phyloP scores from a whole-genome alignment of 352 stramenopile genomes.

The Phytopythium ostracodes region DNA sequence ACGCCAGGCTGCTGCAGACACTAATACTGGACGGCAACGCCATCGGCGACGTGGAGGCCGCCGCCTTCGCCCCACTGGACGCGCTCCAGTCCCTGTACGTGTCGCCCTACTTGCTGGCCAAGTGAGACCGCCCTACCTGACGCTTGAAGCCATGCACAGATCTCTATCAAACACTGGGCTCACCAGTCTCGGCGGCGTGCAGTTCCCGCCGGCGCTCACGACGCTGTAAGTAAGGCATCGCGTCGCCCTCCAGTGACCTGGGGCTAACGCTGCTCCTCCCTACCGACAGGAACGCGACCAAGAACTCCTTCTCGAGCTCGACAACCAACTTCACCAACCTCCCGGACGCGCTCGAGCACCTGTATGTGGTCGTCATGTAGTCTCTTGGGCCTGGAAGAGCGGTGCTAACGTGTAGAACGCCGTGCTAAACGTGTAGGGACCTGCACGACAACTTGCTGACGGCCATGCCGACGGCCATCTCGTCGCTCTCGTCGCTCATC shows the following conservation, averaged over 20 bases:
- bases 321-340: slow-evolving; percentile 46
- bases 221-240: slow-evolving; percentile 21
- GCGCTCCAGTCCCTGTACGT: slow-evolving; percentile 42
- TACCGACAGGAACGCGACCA: slow-evolving; percentile 32
- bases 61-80: slow-evolving; percentile 39
- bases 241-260: neutral
- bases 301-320: slow-evolving; percentile 45
- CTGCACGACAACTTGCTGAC: slow-evolving; percentile 54
- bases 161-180: slow-evolving; percentile 50
- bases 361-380: slow-evolving; percentile 27
- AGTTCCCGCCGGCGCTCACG: slow-evolving; percentile 37
- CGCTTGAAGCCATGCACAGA: neutral
- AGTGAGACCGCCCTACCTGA: neutral
- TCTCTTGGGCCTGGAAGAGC: neutral
- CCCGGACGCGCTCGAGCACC: slow-evolving; percentile 32
- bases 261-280: neutral
- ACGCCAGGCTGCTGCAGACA: slow-evolving; percentile 42
- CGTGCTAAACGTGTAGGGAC: slow-evolving; percentile 26
- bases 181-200: slow-evolving; percentile 32
- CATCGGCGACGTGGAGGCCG: slow-evolving; percentile 24
- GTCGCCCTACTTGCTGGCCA: neutral
- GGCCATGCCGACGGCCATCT: slow-evolving; percentile 38
- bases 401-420: neutral
- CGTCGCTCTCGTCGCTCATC: slow-evolving; percentile 38
- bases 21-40: slow-evolving; percentile 54